Evolutionary conservation across 202 grass and related monocot species (phyloP).

Genomic region (Saccharum hybrid): DNA sequence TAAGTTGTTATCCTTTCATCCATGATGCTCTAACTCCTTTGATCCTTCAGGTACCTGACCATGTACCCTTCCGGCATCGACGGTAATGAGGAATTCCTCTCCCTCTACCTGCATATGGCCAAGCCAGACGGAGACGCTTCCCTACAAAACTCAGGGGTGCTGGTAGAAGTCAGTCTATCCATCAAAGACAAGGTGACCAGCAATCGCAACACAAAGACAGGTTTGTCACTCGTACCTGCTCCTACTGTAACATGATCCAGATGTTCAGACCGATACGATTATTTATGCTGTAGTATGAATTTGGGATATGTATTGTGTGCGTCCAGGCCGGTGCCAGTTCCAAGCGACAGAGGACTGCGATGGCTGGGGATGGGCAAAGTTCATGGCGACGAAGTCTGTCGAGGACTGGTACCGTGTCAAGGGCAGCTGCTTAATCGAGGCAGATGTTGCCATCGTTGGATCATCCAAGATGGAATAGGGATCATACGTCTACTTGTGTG

Average conservation of each 20-base stretch:
- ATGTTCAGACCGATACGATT: background rate
- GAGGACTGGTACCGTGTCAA: slow-evolving; percentile 33
- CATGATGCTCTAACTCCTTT: background rate
- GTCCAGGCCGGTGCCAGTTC: slow-evolving; percentile 29
- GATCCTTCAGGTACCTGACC: slow-evolving; percentile 35
- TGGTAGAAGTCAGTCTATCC: slow-evolving; percentile 17
- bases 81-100: slow-evolving; percentile 18
- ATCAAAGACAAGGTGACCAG: slow-evolving; percentile 27
- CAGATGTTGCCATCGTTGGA: slow-evolving; percentile 25
- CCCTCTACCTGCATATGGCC: slow-evolving; percentile 37
- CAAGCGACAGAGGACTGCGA: background rate
- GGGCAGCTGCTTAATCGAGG: slow-evolving; percentile 40
- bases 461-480: slow-evolving; percentile 19
- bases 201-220: background rate
- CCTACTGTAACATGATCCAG: background rate
- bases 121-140: background rate
- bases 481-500: too few relatives aligned
- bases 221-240: background rate
- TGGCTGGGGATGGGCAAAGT: slow-evolving; percentile 38
- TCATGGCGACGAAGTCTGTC: slow-evolving; percentile 19
- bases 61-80: slow-evolving; percentile 29
- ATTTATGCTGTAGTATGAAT: background rate
- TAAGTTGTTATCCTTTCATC: background rate
- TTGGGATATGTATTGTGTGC: background rate
- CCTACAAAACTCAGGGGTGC: slow-evolving; percentile 16